A percentile compares a stretch with the other conserved stretches of the same genome.
phyloP scores from a whole-genome alignment of 2,329 filamentous ascomycete species.

The Juglanconis oblonga region DNA sequence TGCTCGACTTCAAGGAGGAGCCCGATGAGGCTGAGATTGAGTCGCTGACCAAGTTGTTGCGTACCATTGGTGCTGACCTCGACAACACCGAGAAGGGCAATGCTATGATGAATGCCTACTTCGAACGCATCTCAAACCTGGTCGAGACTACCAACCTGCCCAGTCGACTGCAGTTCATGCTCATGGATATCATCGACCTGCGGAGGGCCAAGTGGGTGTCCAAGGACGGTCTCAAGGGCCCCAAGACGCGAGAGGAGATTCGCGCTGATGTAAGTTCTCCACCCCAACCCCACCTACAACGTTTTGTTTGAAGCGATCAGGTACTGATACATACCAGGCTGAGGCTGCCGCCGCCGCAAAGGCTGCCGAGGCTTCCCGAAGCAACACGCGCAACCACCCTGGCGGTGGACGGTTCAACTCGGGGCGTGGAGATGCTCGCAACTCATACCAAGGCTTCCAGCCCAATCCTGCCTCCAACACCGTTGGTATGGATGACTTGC shows the following conservation, averaged over 20 bases:
- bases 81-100: conserved; percentile 80
- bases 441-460: conserved; percentile 71
- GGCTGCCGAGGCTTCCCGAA: conserved; percentile 67
- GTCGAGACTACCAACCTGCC: conserved; percentile 75
- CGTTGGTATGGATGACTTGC: conserved; percentile 87
- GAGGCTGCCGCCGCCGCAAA: conserved; percentile 78
- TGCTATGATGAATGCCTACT: conserved; percentile 90
- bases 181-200: conserved; percentile 89
- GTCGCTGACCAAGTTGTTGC: conserved; percentile 87
- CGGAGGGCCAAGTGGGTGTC: conserved; percentile 75
- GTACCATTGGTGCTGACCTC: conserved; percentile 86
- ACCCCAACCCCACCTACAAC: background rate
- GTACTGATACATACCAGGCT: conserved; percentile 39
- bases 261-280: conserved; percentile 67
- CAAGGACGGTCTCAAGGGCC: conserved; percentile 89
- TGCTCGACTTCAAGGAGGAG: conserved; percentile 89
- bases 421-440: conserved; percentile 76
- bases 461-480: conserved; percentile 73
- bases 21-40: conserved; percentile 97
- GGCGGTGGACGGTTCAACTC: conserved; percentile 67
- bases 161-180: conserved; percentile 92
- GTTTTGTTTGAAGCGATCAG: background rate
- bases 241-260: conserved; percentile 93
- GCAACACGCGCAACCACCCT: conserved; percentile 62
- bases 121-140: conserved; percentile 80